Percentiles rank a stretch among this genome's conserved stretches.
Conservation (phyloP, 306 rosid species). For the Castanea crenata region DNA sequence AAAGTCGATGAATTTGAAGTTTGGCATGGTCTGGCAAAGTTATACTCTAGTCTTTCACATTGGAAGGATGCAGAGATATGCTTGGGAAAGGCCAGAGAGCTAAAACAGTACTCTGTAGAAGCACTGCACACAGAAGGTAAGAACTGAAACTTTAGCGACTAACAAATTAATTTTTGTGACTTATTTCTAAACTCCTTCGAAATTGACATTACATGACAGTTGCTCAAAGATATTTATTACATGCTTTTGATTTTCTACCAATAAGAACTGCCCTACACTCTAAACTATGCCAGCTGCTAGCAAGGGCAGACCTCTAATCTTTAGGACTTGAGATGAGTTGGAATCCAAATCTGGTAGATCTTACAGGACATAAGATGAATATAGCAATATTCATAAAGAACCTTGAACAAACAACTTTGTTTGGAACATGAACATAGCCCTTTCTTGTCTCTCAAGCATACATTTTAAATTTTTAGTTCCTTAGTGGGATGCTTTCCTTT, state of each 20-base stretch:
- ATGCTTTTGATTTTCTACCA: neutral
- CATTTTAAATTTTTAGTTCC: no score
- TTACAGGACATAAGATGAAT: no score
- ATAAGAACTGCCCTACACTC: neutral
- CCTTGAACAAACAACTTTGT: no score
- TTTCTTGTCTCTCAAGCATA: no score
- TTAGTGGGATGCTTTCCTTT: no score
- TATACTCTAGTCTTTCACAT: constrained; percentile 84
- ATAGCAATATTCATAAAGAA: no score
- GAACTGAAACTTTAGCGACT: constrained; percentile 24
- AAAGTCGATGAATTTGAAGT: constrained; percentile 73
- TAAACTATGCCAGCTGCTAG: neutral
- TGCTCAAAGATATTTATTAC: neutral
- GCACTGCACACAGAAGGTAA: constrained; percentile 73
- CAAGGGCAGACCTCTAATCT: no score
- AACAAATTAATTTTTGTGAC: constrained; percentile 9
- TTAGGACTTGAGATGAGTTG: no score
- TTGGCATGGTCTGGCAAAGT: constrained; percentile 91
- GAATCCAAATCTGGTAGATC: no score
- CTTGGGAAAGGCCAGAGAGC: constrained; percentile 75
- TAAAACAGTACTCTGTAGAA: constrained; percentile 60
- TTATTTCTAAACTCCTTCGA: constrained; percentile 2
- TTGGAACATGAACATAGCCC: no score
- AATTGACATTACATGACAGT: neutral
- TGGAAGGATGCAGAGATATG: constrained; percentile 97